These are phyloP conservation scores for Extremus antarcticus DNA, from an alignment of 495 filamentous ascomycete genomes.

Conservation along the genomic window DNA sequence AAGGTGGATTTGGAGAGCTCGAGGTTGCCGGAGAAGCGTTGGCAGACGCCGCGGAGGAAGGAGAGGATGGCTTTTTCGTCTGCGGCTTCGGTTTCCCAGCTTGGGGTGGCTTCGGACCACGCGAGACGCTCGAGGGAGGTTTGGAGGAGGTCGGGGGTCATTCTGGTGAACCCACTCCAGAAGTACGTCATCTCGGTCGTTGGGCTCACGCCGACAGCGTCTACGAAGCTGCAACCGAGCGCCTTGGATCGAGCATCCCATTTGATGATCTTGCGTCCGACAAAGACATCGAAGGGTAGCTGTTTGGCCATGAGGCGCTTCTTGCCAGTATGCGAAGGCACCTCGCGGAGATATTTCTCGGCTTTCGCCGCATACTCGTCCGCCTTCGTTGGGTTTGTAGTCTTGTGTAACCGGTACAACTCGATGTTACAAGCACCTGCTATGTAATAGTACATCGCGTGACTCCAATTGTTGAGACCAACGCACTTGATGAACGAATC, in stretches of 20 bases:
- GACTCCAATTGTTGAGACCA: constrained; percentile 83
- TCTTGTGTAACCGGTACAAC: constrained; percentile 55
- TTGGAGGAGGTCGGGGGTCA: constrained; percentile 54
- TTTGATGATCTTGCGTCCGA: constrained; percentile 72
- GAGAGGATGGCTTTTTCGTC: constrained; percentile 68
- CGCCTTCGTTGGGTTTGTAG: constrained; percentile 41
- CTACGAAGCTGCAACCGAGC: constrained; percentile 57
- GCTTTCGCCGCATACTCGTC: constrained; percentile 50
- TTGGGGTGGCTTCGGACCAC: constrained; percentile 50
- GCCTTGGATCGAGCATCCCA: constrained; percentile 73
- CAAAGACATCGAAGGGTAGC: constrained; percentile 84
- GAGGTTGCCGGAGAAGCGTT: constrained; percentile 49
- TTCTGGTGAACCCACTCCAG: constrained; percentile 76
- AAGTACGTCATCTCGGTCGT: constrained; percentile 93
- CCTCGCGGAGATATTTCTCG: constrained; percentile 56
- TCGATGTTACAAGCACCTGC: constrained; percentile 68
- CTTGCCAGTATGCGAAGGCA: constrained; percentile 66
- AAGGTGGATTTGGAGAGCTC: constrained; percentile 56
- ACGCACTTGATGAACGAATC: constrained; percentile 56
- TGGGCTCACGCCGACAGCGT: constrained; percentile 75
- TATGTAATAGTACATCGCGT: constrained; percentile 81
- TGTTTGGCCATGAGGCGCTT: constrained; percentile 83
- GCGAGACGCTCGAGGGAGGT: constrained; percentile 49
- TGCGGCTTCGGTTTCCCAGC: constrained; percentile 46
- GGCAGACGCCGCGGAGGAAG: constrained; percentile 55